Base-by-base conservation (phyloP, 306 rosid genomes). In the Heteromeles arbutifolia region DNA sequence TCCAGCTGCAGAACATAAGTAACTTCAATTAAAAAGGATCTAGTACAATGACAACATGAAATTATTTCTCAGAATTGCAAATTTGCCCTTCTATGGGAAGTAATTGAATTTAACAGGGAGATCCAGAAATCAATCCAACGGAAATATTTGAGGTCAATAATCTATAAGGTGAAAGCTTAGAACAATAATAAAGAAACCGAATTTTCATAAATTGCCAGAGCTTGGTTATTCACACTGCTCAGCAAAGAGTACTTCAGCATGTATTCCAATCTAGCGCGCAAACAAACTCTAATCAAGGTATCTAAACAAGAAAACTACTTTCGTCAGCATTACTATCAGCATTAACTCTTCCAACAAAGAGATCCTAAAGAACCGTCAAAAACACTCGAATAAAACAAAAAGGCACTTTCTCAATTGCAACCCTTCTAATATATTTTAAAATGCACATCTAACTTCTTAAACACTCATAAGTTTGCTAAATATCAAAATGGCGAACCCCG, bases 1-100 rank as follows among this genome's bases (percentile, higher is more conserved):
- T 92, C 97, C 44, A 92, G 82, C 97, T 95, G 84, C 80, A 81
- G 21, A 84, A 43, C 18, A 65, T 1, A 29, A 52, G 29, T 12
- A 52, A 58, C 48, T 69, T 28, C 54, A 69, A 50, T 18, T 61
- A 66, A 56, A 65, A 54, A 73, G n/a, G 77, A 61, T 78, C 44
- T 17, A 9, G 4, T 19, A 57, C 25, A 11, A 15, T 15, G 41
- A 25, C 25, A 41, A 17, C 26, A 41, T 58, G 53, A 56, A 72
- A 14, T 4, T 57, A 62, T 72, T n/a, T 21, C n/a, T 3, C 22
- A 15, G 37, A 37, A 15, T 4, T 15, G 12, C 11, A 39, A 2
- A 3, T 37, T n/a, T n/a, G 10, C 48, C 12, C 5, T 66, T 5
- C 4, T 37, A 34, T 66, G 41, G 12, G 19, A 25, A 26, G 32